These are phyloP conservation scores for Pseudogymnoascus sp. DNA, from an alignment of 2,329 filamentous ascomycete genomes.

Conservation along the genomic window DNA sequence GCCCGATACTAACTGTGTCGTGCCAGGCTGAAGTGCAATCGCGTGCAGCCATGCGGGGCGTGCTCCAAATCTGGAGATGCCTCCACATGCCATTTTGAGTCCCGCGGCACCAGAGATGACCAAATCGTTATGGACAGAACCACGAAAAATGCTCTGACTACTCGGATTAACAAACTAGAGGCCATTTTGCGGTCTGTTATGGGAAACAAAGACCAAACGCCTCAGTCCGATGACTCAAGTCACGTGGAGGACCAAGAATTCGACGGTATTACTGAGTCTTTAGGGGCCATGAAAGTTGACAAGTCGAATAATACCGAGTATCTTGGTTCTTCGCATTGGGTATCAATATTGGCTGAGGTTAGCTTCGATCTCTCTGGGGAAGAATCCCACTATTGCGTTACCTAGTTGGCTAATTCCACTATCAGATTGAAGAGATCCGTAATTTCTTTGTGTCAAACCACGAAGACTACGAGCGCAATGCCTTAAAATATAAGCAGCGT, in stretches of 20 bases:
- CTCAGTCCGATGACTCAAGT: not conserved
- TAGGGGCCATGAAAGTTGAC: slow-evolving; percentile 16
- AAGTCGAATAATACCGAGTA: slow-evolving; percentile 11
- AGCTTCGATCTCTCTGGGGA: not conserved
- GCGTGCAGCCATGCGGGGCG: slow-evolving; percentile 15
- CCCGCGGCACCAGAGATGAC: not conserved
- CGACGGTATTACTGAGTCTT: slow-evolving; percentile 9
- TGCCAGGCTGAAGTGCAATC: slow-evolving; percentile 7
- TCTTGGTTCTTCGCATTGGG: slow-evolving; percentile 13
- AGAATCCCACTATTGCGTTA: not conserved
- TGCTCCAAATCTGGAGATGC: slow-evolving; percentile 15
- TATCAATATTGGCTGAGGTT: slow-evolving; percentile 16
- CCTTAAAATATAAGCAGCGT: slow-evolving; percentile 7
- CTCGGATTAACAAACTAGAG: slow-evolving; percentile 14
- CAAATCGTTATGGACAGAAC: slow-evolving; percentile 4
- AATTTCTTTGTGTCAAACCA: slow-evolving; percentile 10
- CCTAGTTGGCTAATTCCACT: not conserved
- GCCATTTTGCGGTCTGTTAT: slow-evolving; percentile 12
- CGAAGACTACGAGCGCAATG: slow-evolving; percentile 9
- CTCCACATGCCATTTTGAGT: slow-evolving; percentile 12
- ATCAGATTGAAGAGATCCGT: slow-evolving; percentile 14
- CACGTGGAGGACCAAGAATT: not conserved
- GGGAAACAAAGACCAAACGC: not conserved
- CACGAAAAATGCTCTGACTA: slow-evolving; percentile 8
- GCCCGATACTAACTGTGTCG: not conserved